phyloP scores from a whole-genome alignment of 441 rosid genomes.

The Erodium moschatum region DNA sequence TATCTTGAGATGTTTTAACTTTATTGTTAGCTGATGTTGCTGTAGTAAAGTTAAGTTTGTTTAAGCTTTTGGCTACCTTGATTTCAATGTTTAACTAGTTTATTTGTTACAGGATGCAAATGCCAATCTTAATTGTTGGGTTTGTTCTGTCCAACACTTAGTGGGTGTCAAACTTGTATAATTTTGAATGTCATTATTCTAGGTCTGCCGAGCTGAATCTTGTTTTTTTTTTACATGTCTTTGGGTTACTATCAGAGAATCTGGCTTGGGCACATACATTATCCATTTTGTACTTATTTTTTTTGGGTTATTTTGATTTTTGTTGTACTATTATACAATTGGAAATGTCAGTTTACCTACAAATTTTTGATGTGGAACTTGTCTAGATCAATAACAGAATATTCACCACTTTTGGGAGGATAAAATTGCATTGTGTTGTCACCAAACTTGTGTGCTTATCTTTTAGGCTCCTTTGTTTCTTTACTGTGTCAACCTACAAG shows the following conservation, averaged over 20 bases:
- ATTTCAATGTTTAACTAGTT: constrained; percentile 1
- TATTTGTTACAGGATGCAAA: neutral
- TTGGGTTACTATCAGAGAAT: neutral
- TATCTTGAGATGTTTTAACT: neutral
- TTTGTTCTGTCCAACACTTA: neutral
- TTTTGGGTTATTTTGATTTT: neutral
- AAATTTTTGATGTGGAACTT: neutral
- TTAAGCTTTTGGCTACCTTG: neutral
- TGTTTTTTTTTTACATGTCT: neutral
- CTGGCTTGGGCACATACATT: neutral
- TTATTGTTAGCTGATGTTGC: neutral
- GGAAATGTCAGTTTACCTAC: neutral
- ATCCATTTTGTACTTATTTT: neutral
- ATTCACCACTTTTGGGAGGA: neutral
- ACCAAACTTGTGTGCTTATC: neutral
- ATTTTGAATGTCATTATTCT: neutral
- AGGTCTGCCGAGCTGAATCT: neutral
- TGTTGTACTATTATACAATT: neutral
- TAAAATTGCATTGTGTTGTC: neutral
- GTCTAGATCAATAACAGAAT: neutral
- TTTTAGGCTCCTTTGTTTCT: neutral
- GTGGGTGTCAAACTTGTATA: neutral
- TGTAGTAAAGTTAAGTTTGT: neutral
- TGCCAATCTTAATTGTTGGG: neutral
- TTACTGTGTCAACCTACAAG: too few species aligned